Evolutionary conservation across 164 flowering plant species (phyloP).

Genomic region (Akebia trifoliata): DNA sequence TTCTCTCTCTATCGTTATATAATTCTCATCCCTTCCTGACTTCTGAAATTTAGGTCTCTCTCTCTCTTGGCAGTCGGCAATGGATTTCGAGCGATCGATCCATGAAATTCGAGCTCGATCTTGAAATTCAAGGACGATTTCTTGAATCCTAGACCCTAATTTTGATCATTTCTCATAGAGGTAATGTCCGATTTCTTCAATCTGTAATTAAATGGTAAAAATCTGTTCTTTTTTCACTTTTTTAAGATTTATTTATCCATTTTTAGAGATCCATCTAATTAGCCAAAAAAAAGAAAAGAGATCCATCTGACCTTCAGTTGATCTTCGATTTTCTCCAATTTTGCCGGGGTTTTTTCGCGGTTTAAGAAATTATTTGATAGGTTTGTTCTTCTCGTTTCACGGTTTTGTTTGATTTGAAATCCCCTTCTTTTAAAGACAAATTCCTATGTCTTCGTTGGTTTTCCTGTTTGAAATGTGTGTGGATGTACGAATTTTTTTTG

Average conservation of each 20-base stretch:
- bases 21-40: neutral
- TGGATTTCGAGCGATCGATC: conserved; percentile 7
- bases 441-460: neutral
- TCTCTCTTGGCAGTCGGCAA: neutral
- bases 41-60: neutral
- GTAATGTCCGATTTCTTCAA: neutral
- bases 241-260: neutral
- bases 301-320: no score
- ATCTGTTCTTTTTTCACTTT: neutral
- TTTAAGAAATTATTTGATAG: no score
- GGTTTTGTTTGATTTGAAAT: no score
- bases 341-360: no score
- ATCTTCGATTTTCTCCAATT: no score
- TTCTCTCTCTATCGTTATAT: conserved; percentile 9
- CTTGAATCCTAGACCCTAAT: conserved; percentile 8
- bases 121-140: conserved; percentile 6
- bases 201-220: neutral
- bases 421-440: no score
- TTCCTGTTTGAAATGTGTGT: neutral
- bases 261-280: neutral
- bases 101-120: conserved; percentile 14
- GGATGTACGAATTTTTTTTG: neutral
- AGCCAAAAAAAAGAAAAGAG: no score
- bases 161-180: conserved; percentile 9
- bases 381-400: no score